Conservation (phyloP, 176 grass and related monocot genomes). For the Carex cristatella region DNA sequence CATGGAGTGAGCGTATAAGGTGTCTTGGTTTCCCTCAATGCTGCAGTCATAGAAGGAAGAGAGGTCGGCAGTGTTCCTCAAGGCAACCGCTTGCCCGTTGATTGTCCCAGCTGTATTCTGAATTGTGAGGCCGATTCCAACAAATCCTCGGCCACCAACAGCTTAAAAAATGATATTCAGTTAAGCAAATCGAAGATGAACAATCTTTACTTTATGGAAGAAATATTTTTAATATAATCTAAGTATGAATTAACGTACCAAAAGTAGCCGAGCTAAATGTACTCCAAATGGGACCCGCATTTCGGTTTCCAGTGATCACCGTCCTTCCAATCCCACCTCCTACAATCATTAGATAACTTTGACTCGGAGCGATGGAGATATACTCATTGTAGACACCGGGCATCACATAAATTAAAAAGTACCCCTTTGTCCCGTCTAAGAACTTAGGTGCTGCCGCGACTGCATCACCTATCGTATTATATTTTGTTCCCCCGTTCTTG, state of each 20-base stretch:
- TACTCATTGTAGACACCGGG: conserved; percentile 82
- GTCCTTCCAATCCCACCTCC: conserved; percentile 70
- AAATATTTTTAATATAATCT: too few species aligned
- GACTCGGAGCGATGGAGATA: conserved; percentile 51
- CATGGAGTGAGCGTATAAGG: conserved; percentile 39
- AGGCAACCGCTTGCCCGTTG: conserved; percentile 32
- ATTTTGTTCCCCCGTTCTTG: conserved; percentile 50
- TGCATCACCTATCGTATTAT: conserved; percentile 47
- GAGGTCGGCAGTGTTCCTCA: conserved; percentile 27
- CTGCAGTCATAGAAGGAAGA: conserved; percentile 30
- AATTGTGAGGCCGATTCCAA: conserved; percentile 27
- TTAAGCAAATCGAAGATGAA: background rate
- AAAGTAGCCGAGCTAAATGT: conserved; percentile 86
- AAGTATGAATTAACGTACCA: conserved; percentile 27
- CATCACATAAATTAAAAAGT: conserved; percentile 69
- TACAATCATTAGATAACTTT: conserved; percentile 84
- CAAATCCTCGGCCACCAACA: conserved; percentile 32
- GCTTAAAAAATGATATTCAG: conserved; percentile 18
- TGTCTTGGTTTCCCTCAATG: conserved; percentile 45
- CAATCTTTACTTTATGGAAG: background rate
- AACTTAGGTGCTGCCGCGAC: conserved; percentile 51
- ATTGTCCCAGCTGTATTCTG: conserved; percentile 27
- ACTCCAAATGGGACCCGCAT: conserved; percentile 53
- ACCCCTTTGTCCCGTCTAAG: conserved; percentile 54
- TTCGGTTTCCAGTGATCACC: conserved; percentile 73